Evolutionary conservation across 345 rosid genomes (phyloP), one percentile per base, ranked within the genome.

Genomic region (Populus ilicifolia): DNA sequence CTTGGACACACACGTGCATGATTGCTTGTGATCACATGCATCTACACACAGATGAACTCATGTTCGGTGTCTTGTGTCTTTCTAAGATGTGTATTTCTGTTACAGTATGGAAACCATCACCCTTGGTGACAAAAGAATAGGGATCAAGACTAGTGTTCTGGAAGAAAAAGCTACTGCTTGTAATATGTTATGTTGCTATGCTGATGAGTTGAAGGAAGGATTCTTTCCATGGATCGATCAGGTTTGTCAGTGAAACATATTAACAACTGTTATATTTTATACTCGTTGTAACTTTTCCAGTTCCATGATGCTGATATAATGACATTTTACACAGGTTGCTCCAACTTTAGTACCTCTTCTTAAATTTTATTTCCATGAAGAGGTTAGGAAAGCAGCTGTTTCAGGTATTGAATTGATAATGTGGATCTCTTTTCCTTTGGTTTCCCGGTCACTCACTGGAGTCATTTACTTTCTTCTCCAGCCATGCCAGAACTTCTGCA

Each of bases 141-240:
- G 99, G 73, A 96, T 96, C 78, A 96, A 92, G 85, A 96, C 99
- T 14, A 96, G 99, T 73, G 97, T 96, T 71, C 87, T 96, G 77
- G 99, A 96, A 85, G 99, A 96, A 85, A 96, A 96, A 76, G 98
- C 99, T 50, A 96, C 99, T 18, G 99, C 99, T 43, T 96, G 99
- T 76, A 94, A 96, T 86, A 94, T 96, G 99, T 84, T 96, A 14
- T 96, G 99, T 69, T 96, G 99, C 85, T 96, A 96, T 85, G 99
- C 98, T 27, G 98, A 96, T 82, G 99, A 96, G 86, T 82, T 96
- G 84, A 96, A 96, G 84, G 99, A 94, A 85, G 99, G 99, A 67
- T 96, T 96, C 84, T 96, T 89, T 75, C 98, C 99, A 67, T 96
- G 99, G 98, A 92, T 96, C 79, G 99, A 94, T 81, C 97, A 94